Evolutionary conservation across 805 yeast species (phyloP).

Genomic region (Wickerhamomyces canadensis): DNA sequence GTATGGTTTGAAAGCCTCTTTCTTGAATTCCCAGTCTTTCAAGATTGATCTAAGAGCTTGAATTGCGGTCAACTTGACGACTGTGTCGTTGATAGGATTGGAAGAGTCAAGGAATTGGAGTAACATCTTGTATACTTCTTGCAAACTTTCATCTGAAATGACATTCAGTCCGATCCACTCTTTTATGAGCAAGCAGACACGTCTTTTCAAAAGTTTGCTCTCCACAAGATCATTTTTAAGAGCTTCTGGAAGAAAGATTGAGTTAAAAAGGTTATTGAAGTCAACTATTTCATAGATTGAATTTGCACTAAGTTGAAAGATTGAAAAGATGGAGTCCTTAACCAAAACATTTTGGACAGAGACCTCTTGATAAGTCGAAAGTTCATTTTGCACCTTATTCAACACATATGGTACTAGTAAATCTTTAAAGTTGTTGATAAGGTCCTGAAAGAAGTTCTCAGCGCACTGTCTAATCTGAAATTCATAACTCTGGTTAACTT

Average conservation of each 20-base stretch:
- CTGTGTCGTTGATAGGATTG: constrained; percentile 57
- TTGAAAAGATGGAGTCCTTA: constrained; percentile 77
- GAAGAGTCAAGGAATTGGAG: constrained; percentile 40
- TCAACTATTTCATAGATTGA: constrained; percentile 62
- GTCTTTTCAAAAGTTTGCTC: constrained; percentile 61
- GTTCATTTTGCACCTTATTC: constrained; percentile 45
- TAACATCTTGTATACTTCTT: constrained; percentile 54
- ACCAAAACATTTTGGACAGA: constrained; percentile 46
- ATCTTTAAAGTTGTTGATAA: constrained; percentile 58
- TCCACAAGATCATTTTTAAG: constrained; percentile 39
- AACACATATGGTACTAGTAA: constrained; percentile 50
- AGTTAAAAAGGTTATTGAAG: constrained; percentile 57
- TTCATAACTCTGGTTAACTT: constrained; percentile 72
- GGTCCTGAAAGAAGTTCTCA: constrained; percentile 74
- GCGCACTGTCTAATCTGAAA: constrained; percentile 83
- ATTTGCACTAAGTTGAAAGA: constrained; percentile 73
- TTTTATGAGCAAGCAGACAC: constrained; percentile 68
- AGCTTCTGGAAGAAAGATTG: constrained; percentile 63
- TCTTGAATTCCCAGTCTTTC: constrained; percentile 84
- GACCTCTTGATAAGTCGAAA: constrained; percentile 25
- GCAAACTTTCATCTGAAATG: constrained; percentile 46
- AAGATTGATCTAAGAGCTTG: constrained; percentile 63
- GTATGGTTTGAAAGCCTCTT: constrained; percentile 61
- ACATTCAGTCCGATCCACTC: constrained; percentile 78
- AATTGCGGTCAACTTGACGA: constrained; percentile 73